Base-by-base conservation (phyloP, 202 grass and related monocot species). In the Saccharum hybrid region DNA sequence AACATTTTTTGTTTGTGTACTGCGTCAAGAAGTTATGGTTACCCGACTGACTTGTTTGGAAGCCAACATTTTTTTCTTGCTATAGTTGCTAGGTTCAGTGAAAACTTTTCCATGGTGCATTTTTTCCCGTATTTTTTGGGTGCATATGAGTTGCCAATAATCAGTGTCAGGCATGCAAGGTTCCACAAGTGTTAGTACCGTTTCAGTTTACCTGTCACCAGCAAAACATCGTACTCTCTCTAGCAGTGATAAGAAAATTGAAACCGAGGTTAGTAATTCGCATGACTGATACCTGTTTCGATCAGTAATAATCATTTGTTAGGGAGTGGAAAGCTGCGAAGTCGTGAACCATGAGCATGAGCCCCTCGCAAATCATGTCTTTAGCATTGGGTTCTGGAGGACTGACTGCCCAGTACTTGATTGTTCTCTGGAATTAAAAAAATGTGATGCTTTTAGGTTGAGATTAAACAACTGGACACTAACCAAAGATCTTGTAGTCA, bases 401-500 rank as follows among this genome's bases (percentile, higher is more conserved):
- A 65, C 79, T 56, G 63, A 37, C 70, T 84, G 56, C 19, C 11
- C 70, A 38, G 36, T 76, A 87, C 76, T 90, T 71, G 71, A 87
- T 87, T 81, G 81, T 80, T 84, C 85, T 43, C 13, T 56, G 28
- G 21, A 81, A 72, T 80, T 61, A 76, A 74, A 74, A 56, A 39
- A 79, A 28, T 41, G 39, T 28, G 56, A 71, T 38, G 34, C 21
- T 61, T 86, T 82, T 75, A 85, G 85, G 82, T 76, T 61, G 62
- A 21, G 54, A 75, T 82, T 88, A 92, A 91, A 86, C 68, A 86
- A 88, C 60, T 85, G 73, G 63, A 52, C 90, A 77, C 77, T 69
- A 80, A 75, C 77, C 91, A n/a, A 82, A 90, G 71, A 84, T 86
- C 87, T 97, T 88, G 94, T 81, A 63, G 28, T 72, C 66, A 82